A percentile compares a stretch with the other conserved stretches of the same genome.
These are phyloP conservation scores for Plasmopara muralis DNA, from an alignment of 352 stramenopile species.

Conservation along the genomic window DNA sequence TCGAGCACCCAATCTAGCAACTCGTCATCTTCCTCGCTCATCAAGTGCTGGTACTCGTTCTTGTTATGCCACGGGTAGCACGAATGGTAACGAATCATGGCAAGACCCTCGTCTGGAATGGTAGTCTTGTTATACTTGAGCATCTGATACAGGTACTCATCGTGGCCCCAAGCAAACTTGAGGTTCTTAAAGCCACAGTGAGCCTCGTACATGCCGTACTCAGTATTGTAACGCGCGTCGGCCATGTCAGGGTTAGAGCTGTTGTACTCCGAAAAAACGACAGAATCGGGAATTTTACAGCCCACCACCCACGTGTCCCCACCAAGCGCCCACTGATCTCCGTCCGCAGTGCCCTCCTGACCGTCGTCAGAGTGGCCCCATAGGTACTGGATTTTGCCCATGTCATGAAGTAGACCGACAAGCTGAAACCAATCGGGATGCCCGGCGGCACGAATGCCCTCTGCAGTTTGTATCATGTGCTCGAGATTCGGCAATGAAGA, in stretches of 20 bases:
- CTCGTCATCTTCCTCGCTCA: conserved; percentile 81
- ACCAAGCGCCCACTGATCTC: conserved; percentile 90
- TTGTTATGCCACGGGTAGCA: conserved; percentile 93
- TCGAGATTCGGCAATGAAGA: conserved; percentile 86
- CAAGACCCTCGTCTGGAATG: conserved; percentile 85
- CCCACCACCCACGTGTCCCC: conserved; percentile 91
- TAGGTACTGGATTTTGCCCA: conserved; percentile 94
- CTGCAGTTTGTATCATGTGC: conserved; percentile 92
- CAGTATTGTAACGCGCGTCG: conserved; percentile 78
- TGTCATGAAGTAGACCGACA: conserved; percentile 89
- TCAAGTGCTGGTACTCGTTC: conserved; percentile 86
- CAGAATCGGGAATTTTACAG: conserved; percentile 81
- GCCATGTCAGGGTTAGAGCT: conserved; percentile 86
- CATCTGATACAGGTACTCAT: conserved; percentile 94
- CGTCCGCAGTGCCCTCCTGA: conserved; percentile 81
- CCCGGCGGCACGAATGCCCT: conserved; percentile 83
- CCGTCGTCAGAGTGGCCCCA: conserved; percentile 81
- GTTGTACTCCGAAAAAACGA: conserved; percentile 90
- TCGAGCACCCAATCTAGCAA: conserved; percentile 87
- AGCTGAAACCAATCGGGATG: conserved; percentile 92
- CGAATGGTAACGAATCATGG: conserved; percentile 93
- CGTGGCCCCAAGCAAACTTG: conserved; percentile 89
- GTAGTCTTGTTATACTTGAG: conserved; percentile 84
- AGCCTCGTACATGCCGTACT: conserved; percentile 83
- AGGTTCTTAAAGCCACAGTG: conserved; percentile 88